A percentile compares a stretch with the other conserved stretches of the same genome.
Conservation (phyloP, 2,329 filamentous ascomycete genomes). For the Zopfia rhizophila region DNA sequence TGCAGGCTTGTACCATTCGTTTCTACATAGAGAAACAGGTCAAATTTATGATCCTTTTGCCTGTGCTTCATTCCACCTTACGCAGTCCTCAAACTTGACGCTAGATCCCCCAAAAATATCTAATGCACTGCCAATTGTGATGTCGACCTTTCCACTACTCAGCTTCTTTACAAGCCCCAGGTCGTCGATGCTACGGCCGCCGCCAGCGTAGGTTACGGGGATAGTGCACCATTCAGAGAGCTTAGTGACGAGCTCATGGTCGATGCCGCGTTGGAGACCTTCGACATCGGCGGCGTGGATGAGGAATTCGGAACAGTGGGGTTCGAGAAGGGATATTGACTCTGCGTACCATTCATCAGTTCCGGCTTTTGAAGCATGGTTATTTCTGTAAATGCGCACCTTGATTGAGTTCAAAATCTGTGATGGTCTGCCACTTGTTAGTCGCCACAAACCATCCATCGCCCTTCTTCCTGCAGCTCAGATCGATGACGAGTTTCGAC, state of each 20-base stretch:
- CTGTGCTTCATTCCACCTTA: constrained; percentile 77
- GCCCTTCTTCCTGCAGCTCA: constrained; percentile 84
- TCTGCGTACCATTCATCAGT: constrained; percentile 60
- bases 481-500: constrained; percentile 88
- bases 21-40: too few relatives aligned
- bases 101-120: constrained; percentile 94
- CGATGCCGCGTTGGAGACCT: constrained; percentile 89
- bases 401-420: constrained; percentile 91
- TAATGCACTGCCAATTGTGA: constrained; percentile 95
- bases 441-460: constrained; percentile 95
- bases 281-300: constrained; percentile 98
- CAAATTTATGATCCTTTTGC: too few relatives aligned
- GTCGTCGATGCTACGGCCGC: constrained; percentile 84
- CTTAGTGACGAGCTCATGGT: constrained; percentile 80
- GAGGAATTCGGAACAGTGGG: constrained; percentile 95
- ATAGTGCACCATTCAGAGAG: constrained; percentile 88
- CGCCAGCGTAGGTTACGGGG: constrained; percentile 95
- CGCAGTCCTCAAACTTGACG: constrained; percentile 88
- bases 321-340: constrained; percentile 81
- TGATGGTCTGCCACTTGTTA: constrained; percentile 99
- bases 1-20: too few relatives aligned
- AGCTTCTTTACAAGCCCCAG: constrained; percentile 82
- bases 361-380: not conserved
- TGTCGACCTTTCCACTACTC: constrained; percentile 83
- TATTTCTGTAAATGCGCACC: constrained; percentile 63